Base-by-base conservation (phyloP, 1,284 basidiomycete genomes). In the Ustilago esculenta region DNA sequence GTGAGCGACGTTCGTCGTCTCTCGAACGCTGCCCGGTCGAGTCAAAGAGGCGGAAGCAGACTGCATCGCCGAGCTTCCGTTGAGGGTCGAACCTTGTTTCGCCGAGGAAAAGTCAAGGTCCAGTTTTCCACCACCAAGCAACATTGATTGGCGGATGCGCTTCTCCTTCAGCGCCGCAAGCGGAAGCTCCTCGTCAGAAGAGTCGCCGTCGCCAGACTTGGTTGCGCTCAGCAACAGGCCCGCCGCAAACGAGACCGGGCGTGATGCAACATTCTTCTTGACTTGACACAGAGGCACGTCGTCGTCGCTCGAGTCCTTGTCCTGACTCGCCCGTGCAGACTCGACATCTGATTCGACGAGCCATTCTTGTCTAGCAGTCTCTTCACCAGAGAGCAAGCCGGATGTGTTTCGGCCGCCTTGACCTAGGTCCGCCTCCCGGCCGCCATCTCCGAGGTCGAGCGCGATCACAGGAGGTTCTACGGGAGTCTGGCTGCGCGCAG, bases 111-210 rank as follows among this genome's bases (percentile, higher is more conserved):
- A 75, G 61, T 75, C 63, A 9, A 75, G 51, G 42, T 76, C 63
- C 4, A 76, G 58, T 34, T 51, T 59, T 30, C 73, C 73, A 12
- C 58, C 54, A 14, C 66, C 69, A 2, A 69, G 35, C 30, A 59
- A 17, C 59, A 49, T 59, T 21, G 64, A 64, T 32, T 59, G 58
- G 18, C 56, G 44, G 17, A 67, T 52, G 32, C 70, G 61, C 46
- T 73, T 76, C 39, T 74, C 66, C 36, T 71, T 69, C 24, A 76
- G 52, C 15, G 73, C 72, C 15, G 74, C 74, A 1, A 76, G 58
- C 2, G 74, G 69, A 20, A 76, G 33, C 33, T 75, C 74, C 33
- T 76, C 74, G 24, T 76, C 74, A 6, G 71, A 73, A 4, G 73
- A 75, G 0, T 72, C 69, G n/a, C 48, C 63, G 5, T 53, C 25